phyloP scores from a whole-genome alignment of 495 filamentous ascomycete species.

The Penicillium pancosmium region DNA sequence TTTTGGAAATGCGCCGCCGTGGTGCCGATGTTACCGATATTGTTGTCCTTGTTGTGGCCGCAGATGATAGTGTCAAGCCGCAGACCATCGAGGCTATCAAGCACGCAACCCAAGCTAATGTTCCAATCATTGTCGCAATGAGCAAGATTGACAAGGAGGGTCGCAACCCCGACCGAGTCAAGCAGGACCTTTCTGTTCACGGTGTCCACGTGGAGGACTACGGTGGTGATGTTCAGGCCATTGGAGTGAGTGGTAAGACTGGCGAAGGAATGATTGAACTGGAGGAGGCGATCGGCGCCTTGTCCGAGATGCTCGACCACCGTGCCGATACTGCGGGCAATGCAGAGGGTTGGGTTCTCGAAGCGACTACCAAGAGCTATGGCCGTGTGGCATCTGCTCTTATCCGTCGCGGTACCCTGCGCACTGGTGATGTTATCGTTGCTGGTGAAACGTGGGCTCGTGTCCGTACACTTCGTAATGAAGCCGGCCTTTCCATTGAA shows the following conservation, averaged over 20 bases:
- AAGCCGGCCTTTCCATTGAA: constrained; percentile 71
- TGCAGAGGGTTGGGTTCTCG: constrained; percentile 92
- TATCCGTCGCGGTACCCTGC: constrained; percentile 82
- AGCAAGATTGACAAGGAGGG: constrained; percentile 94
- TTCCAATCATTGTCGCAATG: constrained; percentile 97
- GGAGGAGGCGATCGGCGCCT: constrained; percentile 82
- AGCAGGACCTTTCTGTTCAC: constrained; percentile 81
- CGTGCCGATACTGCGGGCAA: constrained; percentile 75
- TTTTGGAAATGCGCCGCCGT: constrained; percentile 92
- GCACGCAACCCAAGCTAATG: constrained; percentile 85
- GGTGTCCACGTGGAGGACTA: constrained; percentile 93
- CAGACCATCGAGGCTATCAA: constrained; percentile 97
- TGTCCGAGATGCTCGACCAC: constrained; percentile 88
- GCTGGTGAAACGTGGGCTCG: constrained; percentile 85
- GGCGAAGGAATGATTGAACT: constrained; percentile 89
- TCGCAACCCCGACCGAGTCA: constrained; percentile 77
- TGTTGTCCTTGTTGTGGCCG: constrained; percentile 92
- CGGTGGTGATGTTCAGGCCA: constrained; percentile 91
- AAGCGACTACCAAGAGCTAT: constrained; percentile 84
- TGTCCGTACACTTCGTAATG: constrained; percentile 80
- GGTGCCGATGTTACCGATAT: constrained; percentile 97
- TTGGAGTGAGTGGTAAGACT: constrained; percentile 89
- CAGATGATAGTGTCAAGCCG: constrained; percentile 96
- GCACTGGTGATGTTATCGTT: constrained; percentile 79
- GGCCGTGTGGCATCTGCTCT: constrained; percentile 90